phyloP scores from a whole-genome alignment of 192 early-diverging fungal genomes.

The Linnemannia schmuckeri region DNA sequence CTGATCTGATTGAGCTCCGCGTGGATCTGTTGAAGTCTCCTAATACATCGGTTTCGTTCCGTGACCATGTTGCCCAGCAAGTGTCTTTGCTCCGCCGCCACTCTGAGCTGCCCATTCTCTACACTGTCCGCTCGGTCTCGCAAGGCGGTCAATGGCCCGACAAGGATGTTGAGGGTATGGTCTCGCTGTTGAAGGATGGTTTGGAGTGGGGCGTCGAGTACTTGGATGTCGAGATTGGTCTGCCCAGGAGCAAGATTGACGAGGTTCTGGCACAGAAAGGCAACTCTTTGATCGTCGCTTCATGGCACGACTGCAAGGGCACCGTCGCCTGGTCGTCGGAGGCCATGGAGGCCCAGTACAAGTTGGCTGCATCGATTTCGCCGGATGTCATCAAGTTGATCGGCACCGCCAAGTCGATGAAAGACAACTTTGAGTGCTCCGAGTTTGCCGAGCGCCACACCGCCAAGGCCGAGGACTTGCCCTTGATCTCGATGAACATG shows the following conservation, averaged over 20 bases:
- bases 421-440: constrained; percentile 88
- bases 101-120: constrained; percentile 87
- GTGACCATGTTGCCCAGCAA: constrained; percentile 83
- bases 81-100: constrained; percentile 80
- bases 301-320: constrained; percentile 88
- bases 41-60: constrained; percentile 50
- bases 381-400: constrained; percentile 94
- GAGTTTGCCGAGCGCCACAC: constrained; percentile 71
- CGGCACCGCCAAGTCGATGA: constrained; percentile 77
- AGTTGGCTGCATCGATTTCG: constrained; percentile 68
- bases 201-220: constrained; percentile 94
- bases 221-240: constrained; percentile 86
- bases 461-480: constrained; percentile 58
- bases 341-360: constrained; percentile 68
- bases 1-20: constrained; percentile 93
- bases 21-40: constrained; percentile 83
- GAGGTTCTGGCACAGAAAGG: constrained; percentile 71
- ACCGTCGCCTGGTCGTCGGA: constrained; percentile 72
- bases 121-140: constrained; percentile 88
- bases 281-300: constrained; percentile 80
- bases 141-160: constrained; percentile 92
- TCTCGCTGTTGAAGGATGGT: constrained; percentile 75
- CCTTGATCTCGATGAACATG: constrained; percentile 97
- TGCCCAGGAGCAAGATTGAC: constrained; percentile 53
- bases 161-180: constrained; percentile 70